phyloP scores from a whole-genome alignment of 768 basidiomycete genomes.

The Lepiota brunneoincarnata region DNA sequence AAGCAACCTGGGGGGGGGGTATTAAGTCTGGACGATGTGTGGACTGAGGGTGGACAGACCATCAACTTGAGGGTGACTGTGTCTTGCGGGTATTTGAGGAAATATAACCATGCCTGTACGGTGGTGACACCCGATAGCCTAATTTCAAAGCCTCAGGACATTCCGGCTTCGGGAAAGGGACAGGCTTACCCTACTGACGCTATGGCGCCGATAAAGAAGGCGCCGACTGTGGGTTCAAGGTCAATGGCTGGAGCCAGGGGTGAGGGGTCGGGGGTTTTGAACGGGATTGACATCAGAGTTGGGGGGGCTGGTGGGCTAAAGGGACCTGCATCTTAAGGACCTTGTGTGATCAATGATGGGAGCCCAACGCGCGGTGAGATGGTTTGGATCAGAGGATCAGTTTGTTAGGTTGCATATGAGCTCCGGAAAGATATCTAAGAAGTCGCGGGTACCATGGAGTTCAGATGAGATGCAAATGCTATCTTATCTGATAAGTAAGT shows the following conservation, averaged over 20 bases:
- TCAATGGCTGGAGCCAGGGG: not conserved
- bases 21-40: not conserved
- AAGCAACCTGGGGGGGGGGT: not conserved
- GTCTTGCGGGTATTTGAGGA: constrained; percentile 10
- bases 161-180: not conserved
- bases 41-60: not conserved
- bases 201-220: constrained; percentile 9
- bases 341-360: too few relatives aligned
- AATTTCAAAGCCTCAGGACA: not conserved
- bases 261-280: not conserved
- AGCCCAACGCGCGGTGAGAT: not conserved
- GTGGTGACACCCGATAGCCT: constrained; percentile 8
- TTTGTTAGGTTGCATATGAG: not conserved
- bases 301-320: not conserved
- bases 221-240: constrained; percentile 1
- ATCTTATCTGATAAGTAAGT: constrained; percentile 4
- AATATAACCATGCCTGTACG: constrained; percentile 8
- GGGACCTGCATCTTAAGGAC: too few relatives aligned
- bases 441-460: not conserved
- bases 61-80: not conserved
- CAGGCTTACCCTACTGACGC: constrained; percentile 1
- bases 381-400: not conserved
- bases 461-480: not conserved
- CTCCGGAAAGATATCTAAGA: too few relatives aligned
- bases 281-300: not conserved